A percentile compares a stretch with the other conserved stretches of the same genome.
phyloP scores from a whole-genome alignment of 257 asterid genomes.

The Vinca minor region DNA sequence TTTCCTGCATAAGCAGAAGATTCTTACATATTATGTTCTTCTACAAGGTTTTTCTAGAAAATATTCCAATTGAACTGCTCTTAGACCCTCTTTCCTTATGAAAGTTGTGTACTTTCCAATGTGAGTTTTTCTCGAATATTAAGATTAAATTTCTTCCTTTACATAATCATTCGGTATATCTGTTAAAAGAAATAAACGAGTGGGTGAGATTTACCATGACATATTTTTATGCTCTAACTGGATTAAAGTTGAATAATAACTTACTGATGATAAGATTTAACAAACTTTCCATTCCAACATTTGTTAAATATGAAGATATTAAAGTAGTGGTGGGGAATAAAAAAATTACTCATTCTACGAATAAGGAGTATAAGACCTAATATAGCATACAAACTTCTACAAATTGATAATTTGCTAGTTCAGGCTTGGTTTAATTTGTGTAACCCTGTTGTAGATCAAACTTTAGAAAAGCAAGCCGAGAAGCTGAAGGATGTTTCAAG shows the following conservation, averaged over 20 bases:
- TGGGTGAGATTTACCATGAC: not conserved
- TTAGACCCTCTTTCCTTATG: not conserved
- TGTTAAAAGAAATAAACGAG: no score
- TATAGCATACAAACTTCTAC: not conserved
- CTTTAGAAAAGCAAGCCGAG: constrained; percentile 54
- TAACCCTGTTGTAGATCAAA: constrained; percentile 43
- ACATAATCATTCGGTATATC: not conserved
- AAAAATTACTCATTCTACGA: no score
- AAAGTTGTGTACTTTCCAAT: not conserved
- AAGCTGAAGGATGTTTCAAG: constrained; percentile 48
- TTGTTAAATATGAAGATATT: no score
- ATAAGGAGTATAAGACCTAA: not conserved
- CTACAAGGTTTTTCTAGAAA: not conserved
- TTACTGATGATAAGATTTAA: no score
- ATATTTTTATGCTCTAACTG: not conserved
- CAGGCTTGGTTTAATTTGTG: not conserved
- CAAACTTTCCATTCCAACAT: no score
- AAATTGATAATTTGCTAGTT: not conserved
- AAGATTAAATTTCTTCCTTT: not conserved
- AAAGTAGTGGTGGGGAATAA: no score
- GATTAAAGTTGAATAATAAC: not conserved
- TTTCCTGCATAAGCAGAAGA: not conserved
- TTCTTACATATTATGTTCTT: not conserved
- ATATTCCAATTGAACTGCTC: no score
- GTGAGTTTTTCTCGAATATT: not conserved